phyloP scores from a whole-genome alignment of 495 filamentous ascomycete species.

The Trypethelium eluteriae region DNA sequence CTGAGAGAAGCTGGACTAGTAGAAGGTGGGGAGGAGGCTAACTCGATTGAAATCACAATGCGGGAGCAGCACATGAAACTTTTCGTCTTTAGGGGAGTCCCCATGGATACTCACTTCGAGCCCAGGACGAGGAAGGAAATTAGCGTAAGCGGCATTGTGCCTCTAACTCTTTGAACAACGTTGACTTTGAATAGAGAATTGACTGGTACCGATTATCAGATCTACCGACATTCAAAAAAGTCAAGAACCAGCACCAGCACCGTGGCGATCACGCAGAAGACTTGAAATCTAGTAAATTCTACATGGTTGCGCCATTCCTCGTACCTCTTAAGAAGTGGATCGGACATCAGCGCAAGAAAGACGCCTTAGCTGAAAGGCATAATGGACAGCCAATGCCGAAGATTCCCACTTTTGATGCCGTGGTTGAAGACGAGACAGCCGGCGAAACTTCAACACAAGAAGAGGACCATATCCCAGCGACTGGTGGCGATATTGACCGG shows the following conservation, averaged over 20 bases:
- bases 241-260: constrained; percentile 50
- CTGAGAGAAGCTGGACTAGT: constrained; percentile 65
- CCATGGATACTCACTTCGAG: constrained; percentile 76
- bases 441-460: constrained; percentile 7
- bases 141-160: constrained; percentile 40
- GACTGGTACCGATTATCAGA: constrained; percentile 86
- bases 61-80: constrained; percentile 85
- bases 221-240: constrained; percentile 68
- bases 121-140: constrained; percentile 94
- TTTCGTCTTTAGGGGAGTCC: constrained; percentile 81
- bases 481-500: constrained; percentile 3
- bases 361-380: constrained; percentile 37
- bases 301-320: constrained; percentile 95
- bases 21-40: constrained; percentile 54
- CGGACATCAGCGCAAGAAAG: constrained; percentile 64
- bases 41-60: constrained; percentile 80
- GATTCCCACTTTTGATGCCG: constrained; percentile 15
- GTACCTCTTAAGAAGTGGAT: constrained; percentile 86
- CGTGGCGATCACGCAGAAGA: constrained; percentile 43
- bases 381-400: constrained; percentile 7
- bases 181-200: constrained; percentile 50
- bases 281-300: constrained; percentile 75
- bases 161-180: background rate
- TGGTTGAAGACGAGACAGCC: constrained; percentile 25
- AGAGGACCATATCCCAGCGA: constrained; percentile 7